Conservation (phyloP, 2,329 filamentous ascomycete species). For the Arthrobotrys iridis region DNA sequence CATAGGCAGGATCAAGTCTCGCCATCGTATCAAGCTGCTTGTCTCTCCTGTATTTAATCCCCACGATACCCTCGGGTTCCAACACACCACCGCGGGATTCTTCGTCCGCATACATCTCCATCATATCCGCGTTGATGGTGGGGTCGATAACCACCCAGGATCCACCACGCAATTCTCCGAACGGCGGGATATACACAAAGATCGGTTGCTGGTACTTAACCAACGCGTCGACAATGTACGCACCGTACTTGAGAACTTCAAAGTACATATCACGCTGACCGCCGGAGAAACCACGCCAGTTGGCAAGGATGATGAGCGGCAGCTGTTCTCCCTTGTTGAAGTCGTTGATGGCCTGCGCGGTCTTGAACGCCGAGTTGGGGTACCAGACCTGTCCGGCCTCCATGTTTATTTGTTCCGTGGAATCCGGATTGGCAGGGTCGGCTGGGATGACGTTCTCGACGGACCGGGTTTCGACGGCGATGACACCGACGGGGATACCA, state of each 20-base stretch:
- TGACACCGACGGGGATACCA: constrained; percentile 98
- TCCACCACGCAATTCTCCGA: constrained; percentile 95
- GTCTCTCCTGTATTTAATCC: constrained; percentile 98
- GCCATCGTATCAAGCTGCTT: constrained; percentile 98
- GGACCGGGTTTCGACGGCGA: constrained; percentile 92
- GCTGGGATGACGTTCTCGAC: constrained; percentile 97
- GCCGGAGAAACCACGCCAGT: constrained; percentile 99
- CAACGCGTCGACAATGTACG: constrained; percentile 97
- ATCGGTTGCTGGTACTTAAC: constrained; percentile 99
- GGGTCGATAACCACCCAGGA: constrained; percentile 99
- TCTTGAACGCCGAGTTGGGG: constrained; percentile 99
- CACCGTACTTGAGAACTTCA: constrained; percentile 99
- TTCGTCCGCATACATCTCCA: constrained; percentile 99
- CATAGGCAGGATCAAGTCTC: constrained; percentile 85
- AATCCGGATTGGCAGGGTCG: constrained; percentile 97
- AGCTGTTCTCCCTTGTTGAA: constrained; percentile 99
- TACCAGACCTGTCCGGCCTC: constrained; percentile 99
- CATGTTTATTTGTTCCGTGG: constrained; percentile 91
- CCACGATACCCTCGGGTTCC: constrained; percentile 96
- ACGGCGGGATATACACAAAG: constrained; percentile 98
- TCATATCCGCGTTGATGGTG: constrained; percentile 93
- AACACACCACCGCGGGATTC: constrained; percentile 96
- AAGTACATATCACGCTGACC: constrained; percentile 99
- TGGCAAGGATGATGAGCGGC: constrained; percentile 97
- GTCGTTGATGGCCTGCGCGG: constrained; percentile 96